Percentiles rank a stretch among this genome's conserved stretches.
Conservation (phyloP, 306 rosid species). For the Spatholobus suberectus region DNA sequence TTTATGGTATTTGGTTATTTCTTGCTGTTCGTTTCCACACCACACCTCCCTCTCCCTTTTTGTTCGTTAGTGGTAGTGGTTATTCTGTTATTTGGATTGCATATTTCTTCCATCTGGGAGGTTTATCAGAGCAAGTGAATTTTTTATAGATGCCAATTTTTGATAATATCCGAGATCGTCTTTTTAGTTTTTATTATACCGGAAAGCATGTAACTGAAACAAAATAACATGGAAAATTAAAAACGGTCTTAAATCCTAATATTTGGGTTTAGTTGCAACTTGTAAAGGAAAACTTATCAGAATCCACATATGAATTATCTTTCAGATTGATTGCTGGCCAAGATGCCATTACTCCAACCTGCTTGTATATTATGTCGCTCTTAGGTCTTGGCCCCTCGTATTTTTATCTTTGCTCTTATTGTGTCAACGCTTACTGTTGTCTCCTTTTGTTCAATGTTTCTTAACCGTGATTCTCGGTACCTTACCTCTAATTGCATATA, state of each 20-base stretch:
- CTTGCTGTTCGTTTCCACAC: not conserved
- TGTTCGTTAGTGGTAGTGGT: not conserved
- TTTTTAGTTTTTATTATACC: not conserved
- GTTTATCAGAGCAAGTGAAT: not conserved
- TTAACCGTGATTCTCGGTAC: not conserved
- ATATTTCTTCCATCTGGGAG: not conserved
- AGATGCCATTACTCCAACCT: not conserved
- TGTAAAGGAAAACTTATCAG: not conserved
- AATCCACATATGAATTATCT: not conserved
- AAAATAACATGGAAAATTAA: not conserved
- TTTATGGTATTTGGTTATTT: not conserved
- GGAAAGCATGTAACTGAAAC: not conserved
- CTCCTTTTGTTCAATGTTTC: not conserved
- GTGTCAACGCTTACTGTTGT: not conserved
- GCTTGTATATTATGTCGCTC: not conserved
- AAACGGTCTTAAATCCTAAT: not conserved
- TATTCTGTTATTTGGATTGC: slow-evolving; percentile 4
- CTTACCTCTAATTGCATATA: not conserved
- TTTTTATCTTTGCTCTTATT: not conserved
- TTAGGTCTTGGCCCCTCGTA: not conserved
- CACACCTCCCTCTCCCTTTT: not conserved
- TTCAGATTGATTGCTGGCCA: not conserved
- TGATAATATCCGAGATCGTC: not conserved
- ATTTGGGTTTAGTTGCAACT: not conserved
- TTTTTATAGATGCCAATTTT: not conserved